Conservation (phyloP, 225 moss, liverwort and hornwort species). For the Straminergon stramineum region DNA sequence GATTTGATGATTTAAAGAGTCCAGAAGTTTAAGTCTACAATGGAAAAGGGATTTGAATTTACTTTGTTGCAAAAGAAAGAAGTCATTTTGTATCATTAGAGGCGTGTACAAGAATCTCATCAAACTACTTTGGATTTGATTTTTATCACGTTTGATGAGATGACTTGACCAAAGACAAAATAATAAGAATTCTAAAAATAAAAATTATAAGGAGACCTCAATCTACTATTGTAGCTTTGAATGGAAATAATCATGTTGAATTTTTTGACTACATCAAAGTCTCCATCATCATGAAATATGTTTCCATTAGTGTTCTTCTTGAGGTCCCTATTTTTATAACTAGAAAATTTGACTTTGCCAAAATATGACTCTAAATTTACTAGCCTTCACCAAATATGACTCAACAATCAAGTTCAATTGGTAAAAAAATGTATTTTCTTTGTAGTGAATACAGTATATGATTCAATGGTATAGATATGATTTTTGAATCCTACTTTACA, state of each 20-base stretch:
- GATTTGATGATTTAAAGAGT: too few relatives aligned
- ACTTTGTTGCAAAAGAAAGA: too few relatives aligned
- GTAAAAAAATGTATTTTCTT: not conserved
- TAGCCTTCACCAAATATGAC: not conserved
- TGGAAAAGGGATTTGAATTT: too few relatives aligned
- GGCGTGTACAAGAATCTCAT: too few relatives aligned
- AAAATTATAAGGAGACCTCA: too few relatives aligned
- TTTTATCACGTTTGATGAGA: too few relatives aligned
- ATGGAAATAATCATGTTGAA: not conserved
- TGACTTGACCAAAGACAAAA: not conserved
- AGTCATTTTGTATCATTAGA: too few relatives aligned
- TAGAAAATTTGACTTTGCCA: not conserved
- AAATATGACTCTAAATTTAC: not conserved
- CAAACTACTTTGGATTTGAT: too few relatives aligned
- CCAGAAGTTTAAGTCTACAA: too few relatives aligned
- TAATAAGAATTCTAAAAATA: not conserved
- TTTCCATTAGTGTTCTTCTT: rapidly evolving
- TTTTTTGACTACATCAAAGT: not conserved
- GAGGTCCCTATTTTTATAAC: not conserved
- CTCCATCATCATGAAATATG: not conserved
- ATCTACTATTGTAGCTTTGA: not conserved
- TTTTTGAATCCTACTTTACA: not conserved
- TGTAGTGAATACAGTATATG: not conserved
- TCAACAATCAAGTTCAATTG: rapidly evolving
- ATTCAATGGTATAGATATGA: not conserved